phyloP scores from a whole-genome alignment of 768 basidiomycete species.

The Pseudohyphozyma bogoriensis region DNA sequence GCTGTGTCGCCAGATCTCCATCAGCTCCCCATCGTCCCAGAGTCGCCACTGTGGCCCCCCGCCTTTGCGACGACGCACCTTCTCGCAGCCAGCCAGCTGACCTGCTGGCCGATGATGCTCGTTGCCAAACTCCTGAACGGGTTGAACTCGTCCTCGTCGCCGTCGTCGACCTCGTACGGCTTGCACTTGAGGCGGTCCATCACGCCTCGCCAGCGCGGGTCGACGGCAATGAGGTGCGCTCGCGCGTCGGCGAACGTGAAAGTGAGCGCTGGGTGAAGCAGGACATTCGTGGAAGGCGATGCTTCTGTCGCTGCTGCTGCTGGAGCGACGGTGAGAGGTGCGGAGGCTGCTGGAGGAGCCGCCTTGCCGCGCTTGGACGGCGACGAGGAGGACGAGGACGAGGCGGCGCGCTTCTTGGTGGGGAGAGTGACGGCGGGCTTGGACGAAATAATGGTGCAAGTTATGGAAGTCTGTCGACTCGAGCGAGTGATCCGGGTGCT shows the following conservation, averaged over 20 bases:
- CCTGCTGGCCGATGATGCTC: constrained; percentile 65
- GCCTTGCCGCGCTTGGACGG: no score
- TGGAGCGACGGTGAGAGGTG: not conserved
- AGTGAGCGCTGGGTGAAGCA: constrained; percentile 60
- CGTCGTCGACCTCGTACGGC: constrained; percentile 56
- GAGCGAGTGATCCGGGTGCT: no score
- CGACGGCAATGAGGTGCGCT: constrained; percentile 55
- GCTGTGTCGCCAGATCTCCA: no score
- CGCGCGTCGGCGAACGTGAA: constrained; percentile 73
- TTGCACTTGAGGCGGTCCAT: constrained; percentile 59
- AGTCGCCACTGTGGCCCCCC: no score
- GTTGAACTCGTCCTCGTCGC: constrained; percentile 59
- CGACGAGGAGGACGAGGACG: no score
- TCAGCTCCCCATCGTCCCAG: no score
- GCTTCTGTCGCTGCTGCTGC: not conserved
- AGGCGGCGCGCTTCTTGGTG: no score
- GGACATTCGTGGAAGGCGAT: constrained; percentile 1
- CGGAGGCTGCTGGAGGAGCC: not conserved
- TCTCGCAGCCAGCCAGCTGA: constrained; percentile 69
- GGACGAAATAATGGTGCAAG: no score
- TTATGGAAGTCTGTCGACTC: no score
- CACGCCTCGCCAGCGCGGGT: constrained; percentile 59
- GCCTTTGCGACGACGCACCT: constrained; percentile 75
- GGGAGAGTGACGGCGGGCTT: no score
- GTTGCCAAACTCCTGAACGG: constrained; percentile 57